phyloP scores from a whole-genome alignment of 108 stramenopile species.

The Conticribra guillardii region DNA sequence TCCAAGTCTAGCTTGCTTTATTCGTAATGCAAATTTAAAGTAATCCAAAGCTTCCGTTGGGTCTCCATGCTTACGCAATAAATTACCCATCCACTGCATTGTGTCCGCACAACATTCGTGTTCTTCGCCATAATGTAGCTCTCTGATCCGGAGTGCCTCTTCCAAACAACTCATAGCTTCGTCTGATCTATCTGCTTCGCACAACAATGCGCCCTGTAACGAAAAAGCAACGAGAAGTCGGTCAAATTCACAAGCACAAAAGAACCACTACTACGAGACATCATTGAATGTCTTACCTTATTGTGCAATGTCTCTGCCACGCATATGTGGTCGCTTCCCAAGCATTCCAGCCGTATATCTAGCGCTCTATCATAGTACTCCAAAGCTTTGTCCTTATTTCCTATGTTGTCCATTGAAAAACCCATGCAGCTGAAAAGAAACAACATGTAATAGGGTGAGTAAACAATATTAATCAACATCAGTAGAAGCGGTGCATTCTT shows the following conservation, averaged over 20 bases:
- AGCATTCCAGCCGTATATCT: conserved; percentile 28
- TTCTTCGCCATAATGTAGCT: conserved; percentile 50
- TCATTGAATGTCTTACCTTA: conserved; percentile 24
- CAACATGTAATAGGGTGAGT: too few relatives aligned
- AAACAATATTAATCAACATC: too few relatives aligned
- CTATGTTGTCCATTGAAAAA: conserved; percentile 52
- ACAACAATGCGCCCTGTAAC: conserved; percentile 48
- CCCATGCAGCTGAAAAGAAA: conserved; percentile 47
- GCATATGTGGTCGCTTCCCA: conserved; percentile 44
- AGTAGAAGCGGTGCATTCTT: too few relatives aligned
- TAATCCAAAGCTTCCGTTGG: conserved; percentile 52
- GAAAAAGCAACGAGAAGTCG: too few relatives aligned
- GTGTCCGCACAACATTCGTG: conserved; percentile 59
- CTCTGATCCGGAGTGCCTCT: conserved; percentile 52
- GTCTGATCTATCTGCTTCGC: conserved; percentile 47
- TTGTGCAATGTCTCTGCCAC: conserved; percentile 58
- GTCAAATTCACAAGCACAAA: background rate
- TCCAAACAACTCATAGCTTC: conserved; percentile 57
- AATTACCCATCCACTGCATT: conserved; percentile 60
- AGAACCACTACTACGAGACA: background rate
- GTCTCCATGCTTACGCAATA: conserved; percentile 51
- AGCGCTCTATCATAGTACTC: conserved; percentile 49
- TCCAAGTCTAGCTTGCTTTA: conserved; percentile 50
- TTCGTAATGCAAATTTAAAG: conserved; percentile 54
- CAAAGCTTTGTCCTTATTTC: conserved; percentile 43